Conservation (phyloP, 495 filamentous ascomycete genomes). For the Aspergillus taichungensis region DNA sequence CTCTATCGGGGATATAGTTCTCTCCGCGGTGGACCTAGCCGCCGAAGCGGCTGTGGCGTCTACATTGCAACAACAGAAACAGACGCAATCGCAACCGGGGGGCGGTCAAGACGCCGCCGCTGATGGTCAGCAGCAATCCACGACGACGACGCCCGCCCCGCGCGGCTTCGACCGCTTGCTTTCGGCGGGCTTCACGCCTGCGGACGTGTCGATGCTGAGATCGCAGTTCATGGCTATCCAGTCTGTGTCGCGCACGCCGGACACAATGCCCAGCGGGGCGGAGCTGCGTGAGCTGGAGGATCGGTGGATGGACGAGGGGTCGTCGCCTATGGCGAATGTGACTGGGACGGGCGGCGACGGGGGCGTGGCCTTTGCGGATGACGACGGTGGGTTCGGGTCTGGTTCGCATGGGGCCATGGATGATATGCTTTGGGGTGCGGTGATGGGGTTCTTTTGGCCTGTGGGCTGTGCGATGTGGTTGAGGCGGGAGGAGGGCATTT, state of each 20-base stretch:
- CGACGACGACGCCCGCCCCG: constrained; percentile 51
- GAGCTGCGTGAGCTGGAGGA: constrained; percentile 67
- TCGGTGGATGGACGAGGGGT: constrained; percentile 79
- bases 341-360: constrained; percentile 26
- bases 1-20: constrained; percentile 59
- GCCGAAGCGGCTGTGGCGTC: constrained; percentile 52
- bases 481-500: constrained; percentile 80
- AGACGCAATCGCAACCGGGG: not conserved
- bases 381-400: constrained; percentile 40
- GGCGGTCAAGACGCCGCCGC: not conserved
- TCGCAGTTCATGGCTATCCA: constrained; percentile 79
- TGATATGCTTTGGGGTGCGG: constrained; percentile 78
- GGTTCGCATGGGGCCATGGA: constrained; percentile 51
- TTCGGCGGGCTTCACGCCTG: constrained; percentile 63
- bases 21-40: constrained; percentile 57
- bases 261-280: constrained; percentile 66
- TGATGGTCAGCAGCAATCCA: constrained; percentile 8
- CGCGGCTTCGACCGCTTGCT: constrained; percentile 86
- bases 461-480: constrained; percentile 77
- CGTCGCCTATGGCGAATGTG: constrained; percentile 30
- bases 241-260: constrained; percentile 66
- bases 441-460: constrained; percentile 93
- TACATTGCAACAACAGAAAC: constrained; percentile 13
- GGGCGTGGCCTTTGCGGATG: constrained; percentile 36
- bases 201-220: constrained; percentile 73